These are phyloP conservation scores for Yamadazyma dushanensis DNA, from an alignment of 1,139 yeast species.

Conservation along the genomic window DNA sequence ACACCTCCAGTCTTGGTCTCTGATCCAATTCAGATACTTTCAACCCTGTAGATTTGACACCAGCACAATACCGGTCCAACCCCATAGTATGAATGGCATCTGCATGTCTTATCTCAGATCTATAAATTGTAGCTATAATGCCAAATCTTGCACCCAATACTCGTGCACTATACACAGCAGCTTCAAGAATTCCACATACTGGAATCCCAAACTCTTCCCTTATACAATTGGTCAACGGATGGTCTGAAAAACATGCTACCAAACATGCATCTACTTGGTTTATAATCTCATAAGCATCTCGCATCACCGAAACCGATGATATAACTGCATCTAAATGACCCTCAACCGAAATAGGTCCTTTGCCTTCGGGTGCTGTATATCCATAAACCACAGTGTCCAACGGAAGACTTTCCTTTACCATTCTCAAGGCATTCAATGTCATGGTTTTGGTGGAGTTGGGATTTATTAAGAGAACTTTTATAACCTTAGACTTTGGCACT, in stretches of 20 bases:
- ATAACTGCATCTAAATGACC: constrained; percentile 13
- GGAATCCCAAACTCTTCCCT: constrained; percentile 14
- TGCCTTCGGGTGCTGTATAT: constrained; percentile 11
- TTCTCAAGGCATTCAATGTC: constrained; percentile 11
- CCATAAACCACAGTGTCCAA: constrained; percentile 12
- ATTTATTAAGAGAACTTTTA: constrained; percentile 11
- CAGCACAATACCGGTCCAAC: constrained; percentile 26
- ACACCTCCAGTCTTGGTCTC: constrained; percentile 26
- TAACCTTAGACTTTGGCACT: not conserved
- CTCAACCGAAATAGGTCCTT: constrained; percentile 11
- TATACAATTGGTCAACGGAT: constrained; percentile 13
- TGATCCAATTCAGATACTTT: constrained; percentile 29
- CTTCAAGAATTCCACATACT: constrained; percentile 14
- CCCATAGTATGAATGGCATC: constrained; percentile 26
- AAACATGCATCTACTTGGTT: constrained; percentile 12
- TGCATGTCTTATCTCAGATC: constrained; percentile 22
- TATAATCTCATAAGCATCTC: constrained; percentile 10
- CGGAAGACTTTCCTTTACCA: constrained; percentile 8
- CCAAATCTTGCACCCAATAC: constrained; percentile 14
- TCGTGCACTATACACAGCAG: constrained; percentile 12
- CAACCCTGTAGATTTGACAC: constrained; percentile 27
- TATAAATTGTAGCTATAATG: constrained; percentile 20
- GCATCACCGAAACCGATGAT: constrained; percentile 9
- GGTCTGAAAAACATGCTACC: constrained; percentile 14
- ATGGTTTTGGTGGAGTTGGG: constrained; percentile 12